Base-by-base conservation (phyloP, 2,329 filamentous ascomycete genomes). In the Cladosporium sp. region DNA sequence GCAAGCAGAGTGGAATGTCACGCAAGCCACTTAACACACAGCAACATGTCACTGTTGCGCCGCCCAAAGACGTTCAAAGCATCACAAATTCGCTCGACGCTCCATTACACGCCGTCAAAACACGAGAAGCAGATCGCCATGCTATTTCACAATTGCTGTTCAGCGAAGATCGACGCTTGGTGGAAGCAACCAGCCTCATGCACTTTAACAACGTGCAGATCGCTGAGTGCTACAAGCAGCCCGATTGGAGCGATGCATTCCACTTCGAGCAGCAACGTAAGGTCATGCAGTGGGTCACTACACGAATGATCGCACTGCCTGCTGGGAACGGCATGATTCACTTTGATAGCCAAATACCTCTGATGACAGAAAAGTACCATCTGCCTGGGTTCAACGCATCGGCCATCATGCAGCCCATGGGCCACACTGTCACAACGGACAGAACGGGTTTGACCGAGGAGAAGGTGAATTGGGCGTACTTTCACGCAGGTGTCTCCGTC, bases 401-500 rank as follows among this genome's bases (percentile, higher is more conserved):
- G 62, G 97, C 93, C 74, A 83, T 95, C 10, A 93, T 99, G 82
- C 95, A 93, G 74, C 95, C 96, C 2, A 89, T 91, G 67, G 95
- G 96, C 69, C 93, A 93, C 40, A 96, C 92, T 2, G 91, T 99
- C 33, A 93, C 92, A n/a, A 93, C 95, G 7, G 95, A 99, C 74
- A 92, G 94, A 72, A 84, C 85, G 6, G 83, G 90, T 2, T 96
- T 96, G 73, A 94, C 91, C 0, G 95, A 99, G 79, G 95, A 99
- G 72, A 98, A 96, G 78, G 92, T 97, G 49, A 94, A 92, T 74
- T 99, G 95, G 95, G 93, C 94, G 0, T 99, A 97, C 79, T 99
- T 99, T 79, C 95, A 99, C 76, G 92, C 96, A 66, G 95, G 95
- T 7, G 94, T 96, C 33, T 91, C 94, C n/a, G 92, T 91, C 28